Evolutionary conservation across 2,329 filamentous ascomycete species (phyloP), one percentile per base, ranked within the genome.

Genomic region (Phialophora expanda): DNA sequence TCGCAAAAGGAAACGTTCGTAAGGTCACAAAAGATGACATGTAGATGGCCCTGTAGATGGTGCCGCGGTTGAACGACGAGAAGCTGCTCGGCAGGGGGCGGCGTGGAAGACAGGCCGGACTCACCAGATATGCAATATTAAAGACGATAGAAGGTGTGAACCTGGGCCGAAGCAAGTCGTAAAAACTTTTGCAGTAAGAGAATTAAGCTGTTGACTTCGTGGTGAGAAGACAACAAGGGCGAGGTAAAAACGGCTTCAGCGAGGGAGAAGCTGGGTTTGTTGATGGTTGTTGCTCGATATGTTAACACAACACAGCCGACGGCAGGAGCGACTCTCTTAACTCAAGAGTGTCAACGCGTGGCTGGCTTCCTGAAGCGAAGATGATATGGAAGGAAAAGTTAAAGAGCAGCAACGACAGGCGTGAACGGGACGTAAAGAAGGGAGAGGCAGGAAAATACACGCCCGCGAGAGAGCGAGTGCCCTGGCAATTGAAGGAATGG

Each of bases 371-470:
- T 70, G 67, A 68, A 68, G 65, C 65, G 68, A 71, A 72, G 71
- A 70, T 70, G 70, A 68, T 65, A 61, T 38, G 58, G 46, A 54
- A 61, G 48, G 41, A 51, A 53, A 61, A 53, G 46, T 30, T 12
- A 53, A 61, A 44, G 59, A 78, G 74, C 76, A 78, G 73, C 75
- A 77, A 68, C 70, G 65, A 71, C 70, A 74, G 71, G 41, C 28
- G 60, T 44, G 69, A 58, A 69, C 69, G 68, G 68, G 69, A 64
- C 70, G 38, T 44, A 74, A 74, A 72, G 74, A 75, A 69, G 69
- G 75, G 76, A 77, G 76, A 74, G 67, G 68, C 64, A 67, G 65
- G 56, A 66, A 72, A 68, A 64, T 60, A 68, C 46, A 61, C 58
- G 58, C 58, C 14, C 8, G 58, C 20, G 60, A 61, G 58, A 63